Evolutionary conservation across 495 filamentous ascomycete species (phyloP), one percentile per base, ranked within the genome.

Genomic region (Neurospora pannonica): DNA sequence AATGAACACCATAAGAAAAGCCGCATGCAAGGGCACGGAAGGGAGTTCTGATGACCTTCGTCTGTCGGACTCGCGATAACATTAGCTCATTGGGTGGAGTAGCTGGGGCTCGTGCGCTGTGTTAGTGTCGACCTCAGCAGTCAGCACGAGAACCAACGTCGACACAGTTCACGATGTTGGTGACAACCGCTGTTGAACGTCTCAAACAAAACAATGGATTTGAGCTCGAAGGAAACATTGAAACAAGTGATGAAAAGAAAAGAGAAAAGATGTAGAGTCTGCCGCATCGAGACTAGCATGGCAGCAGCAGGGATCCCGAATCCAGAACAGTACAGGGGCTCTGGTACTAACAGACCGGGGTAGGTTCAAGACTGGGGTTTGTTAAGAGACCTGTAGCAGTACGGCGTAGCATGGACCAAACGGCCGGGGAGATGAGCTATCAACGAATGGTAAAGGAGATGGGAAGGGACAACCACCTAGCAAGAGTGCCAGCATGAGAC

Each of bases 121-220:
- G 46, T 28, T 28, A 13, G 46, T 54, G 46, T 10, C 46, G 46
- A 21, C 21, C 7, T 48, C 43, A 48, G 42, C 42, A 43, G 42
- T 43, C 13, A 40, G 2, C 38, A 40, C 10, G 11, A 4, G 5
- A 43, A 19, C 7, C 43, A 46, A 21, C 19, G 15, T 46, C 17
- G 42, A 46, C 5, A 6, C 4, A 17, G 19, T 9, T 38, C 38
- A 38, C 19, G 17, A 19, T n/a, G 19, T 19, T 24, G 43, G 46
- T 28, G 46, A 11, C 9, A 28, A 2, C 0, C 0, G 0, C 15
- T 5, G 0, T 19, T 24, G 10, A 24, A 54, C 4, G 0, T 0
- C 0, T 21, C n/a, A 48, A 48, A 2, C 43, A 10, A 21, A 21
- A 48, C 43, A 48, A 48, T 21, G 43, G 4, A 19, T 21, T 48